phyloP scores from a whole-genome alignment of 2,329 filamentous ascomycete genomes.

The Xylariomycetidae sp. region DNA sequence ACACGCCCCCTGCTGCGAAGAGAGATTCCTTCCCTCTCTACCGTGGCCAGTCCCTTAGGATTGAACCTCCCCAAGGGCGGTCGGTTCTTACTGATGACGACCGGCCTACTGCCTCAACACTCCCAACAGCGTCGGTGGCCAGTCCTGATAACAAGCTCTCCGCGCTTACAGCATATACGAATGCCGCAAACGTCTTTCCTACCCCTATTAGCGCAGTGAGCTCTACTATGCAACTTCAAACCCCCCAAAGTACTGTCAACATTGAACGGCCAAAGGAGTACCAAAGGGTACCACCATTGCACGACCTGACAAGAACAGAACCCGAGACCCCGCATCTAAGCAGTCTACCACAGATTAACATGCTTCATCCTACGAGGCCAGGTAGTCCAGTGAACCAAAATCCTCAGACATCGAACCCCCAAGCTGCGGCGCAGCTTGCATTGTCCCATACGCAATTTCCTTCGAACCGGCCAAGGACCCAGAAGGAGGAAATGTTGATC shows the following conservation, averaged over 20 bases:
- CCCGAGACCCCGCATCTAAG: slow-evolving; percentile 49
- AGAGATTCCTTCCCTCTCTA: slow-evolving; percentile 56
- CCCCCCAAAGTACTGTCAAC: slow-evolving; percentile 21
- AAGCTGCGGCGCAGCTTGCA: slow-evolving; percentile 55
- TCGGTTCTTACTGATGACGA: slow-evolving; percentile 54
- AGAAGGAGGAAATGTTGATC: slow-evolving; percentile 87
- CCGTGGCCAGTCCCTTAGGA: slow-evolving; percentile 57
- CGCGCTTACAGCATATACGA: slow-evolving; percentile 46
- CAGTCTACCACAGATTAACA: slow-evolving; percentile 53
- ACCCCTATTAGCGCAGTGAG: slow-evolving; percentile 57
- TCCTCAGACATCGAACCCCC: slow-evolving; percentile 38
- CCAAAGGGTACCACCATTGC: slow-evolving; percentile 55
- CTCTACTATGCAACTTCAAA: slow-evolving; percentile 26
- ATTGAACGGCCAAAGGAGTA: slow-evolving; percentile 48
- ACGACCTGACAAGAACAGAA: slow-evolving; percentile 54
- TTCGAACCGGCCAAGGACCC: slow-evolving; percentile 45
- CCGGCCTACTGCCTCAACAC: slow-evolving; percentile 53
- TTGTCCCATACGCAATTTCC: slow-evolving; percentile 51
- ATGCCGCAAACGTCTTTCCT: slow-evolving; percentile 50
- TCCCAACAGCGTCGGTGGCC: slow-evolving; percentile 52
- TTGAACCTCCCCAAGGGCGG: slow-evolving; percentile 58
- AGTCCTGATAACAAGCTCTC: slow-evolving; percentile 62
- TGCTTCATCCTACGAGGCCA: slow-evolving; percentile 47
- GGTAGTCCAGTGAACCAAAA: slow-evolving; percentile 37
- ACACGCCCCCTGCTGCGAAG: slow-evolving; percentile 33